Evolutionary conservation across 257 asterid species (phyloP), one percentile per base, ranked within the genome.

Genomic region (Solanum phureja): DNA sequence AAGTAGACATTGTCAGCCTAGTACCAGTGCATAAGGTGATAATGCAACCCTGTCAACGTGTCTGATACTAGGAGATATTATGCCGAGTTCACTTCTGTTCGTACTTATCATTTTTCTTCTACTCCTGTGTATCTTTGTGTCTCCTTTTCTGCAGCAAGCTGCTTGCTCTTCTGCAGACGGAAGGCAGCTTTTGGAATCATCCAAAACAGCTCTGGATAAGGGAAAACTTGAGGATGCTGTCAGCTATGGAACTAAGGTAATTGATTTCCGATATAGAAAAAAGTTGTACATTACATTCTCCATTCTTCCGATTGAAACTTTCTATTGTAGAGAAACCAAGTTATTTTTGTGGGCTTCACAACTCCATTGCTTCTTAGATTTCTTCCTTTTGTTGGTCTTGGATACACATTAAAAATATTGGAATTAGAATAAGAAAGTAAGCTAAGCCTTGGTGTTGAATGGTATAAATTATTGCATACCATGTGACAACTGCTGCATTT

Each of bases 191-290:
- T 91, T 97, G 89, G 99, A 97, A 89, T 95, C 99, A 42, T 96
- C 99, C 90, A 97, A 97, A 94, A 94, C 93, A 90, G 98, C 99
- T 34, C 93, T 97, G 34, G 99, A 97, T 91, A 96, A 97, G 92
- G 99, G 99, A 88, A 97, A 97, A 92, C 95, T 97, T 84, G 99
- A 97, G 89, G 99, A 97, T 42, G 98, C 99, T 23, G 98, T 97
- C 75, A 94, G 91, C 73, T 94, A 93, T 92, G 99, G 99, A 75
- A 95, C 98, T 71, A 97, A 97, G 98, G 99, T 96, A 91, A 82
- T 82, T 82, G 86, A 82, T 82, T 49, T 29, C 24, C 29, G 23
- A 18, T 16, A 81, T 46, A 81, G 38, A 46, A 29, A 29, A 52
- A 52, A 82, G 31, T 82, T 82, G 44, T 82, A 52, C n/a, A 82